Conservation (phyloP, 257 asterid genomes). For the Cruciata laevipes region DNA sequence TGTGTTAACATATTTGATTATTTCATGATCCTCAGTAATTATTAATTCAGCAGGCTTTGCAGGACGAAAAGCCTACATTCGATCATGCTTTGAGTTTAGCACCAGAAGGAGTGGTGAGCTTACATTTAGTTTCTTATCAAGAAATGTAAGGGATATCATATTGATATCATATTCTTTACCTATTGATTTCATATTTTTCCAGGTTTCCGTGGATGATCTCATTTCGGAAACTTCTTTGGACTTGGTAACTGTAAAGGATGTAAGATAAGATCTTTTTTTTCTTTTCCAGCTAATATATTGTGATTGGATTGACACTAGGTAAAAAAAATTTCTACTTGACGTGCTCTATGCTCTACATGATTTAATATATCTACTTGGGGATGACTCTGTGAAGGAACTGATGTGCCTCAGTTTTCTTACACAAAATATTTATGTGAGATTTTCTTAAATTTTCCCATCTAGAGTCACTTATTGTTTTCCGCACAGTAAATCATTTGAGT, state of each 20-base stretch:
- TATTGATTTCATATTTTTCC: not conserved
- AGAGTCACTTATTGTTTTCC: not conserved
- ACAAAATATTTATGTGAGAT: conserved; percentile 21
- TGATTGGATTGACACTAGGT: not conserved
- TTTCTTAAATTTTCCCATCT: not conserved
- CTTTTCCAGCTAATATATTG: not conserved
- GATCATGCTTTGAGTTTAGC: not conserved
- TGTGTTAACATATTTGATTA: not conserved
- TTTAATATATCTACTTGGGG: not conserved
- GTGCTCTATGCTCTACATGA: not conserved
- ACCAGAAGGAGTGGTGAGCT: not conserved
- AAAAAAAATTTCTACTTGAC: not conserved
- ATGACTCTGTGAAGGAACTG: conserved; percentile 17
- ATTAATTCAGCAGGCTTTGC: not conserved
- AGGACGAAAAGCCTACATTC: not conserved
- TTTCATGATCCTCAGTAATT: not conserved
- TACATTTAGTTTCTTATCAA: not conserved
- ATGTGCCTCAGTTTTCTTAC: conserved; percentile 21
- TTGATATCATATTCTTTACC: not conserved
- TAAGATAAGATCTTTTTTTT: not conserved
- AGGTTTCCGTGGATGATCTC: not conserved
- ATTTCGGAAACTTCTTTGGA: conserved; percentile 5
- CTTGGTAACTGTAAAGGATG: not conserved
- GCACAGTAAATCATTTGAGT: not conserved
- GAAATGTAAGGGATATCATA: not conserved